Base-by-base conservation (phyloP, 2,329 filamentous ascomycete species). In the Curvularia sp. region DNA sequence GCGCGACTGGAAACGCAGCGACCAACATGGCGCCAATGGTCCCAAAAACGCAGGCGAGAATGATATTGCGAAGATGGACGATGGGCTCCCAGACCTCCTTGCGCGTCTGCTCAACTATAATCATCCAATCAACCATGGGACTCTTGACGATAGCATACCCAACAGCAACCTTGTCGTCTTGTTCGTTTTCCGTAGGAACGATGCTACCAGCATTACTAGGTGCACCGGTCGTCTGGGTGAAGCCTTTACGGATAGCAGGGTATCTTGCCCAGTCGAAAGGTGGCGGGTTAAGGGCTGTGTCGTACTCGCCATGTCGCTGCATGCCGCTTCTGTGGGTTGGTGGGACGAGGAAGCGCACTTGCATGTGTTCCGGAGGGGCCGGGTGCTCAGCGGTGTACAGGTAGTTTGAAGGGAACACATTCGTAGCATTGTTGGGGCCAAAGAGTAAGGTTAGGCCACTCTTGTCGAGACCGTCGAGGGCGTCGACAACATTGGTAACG, bases 41-140 rank as follows among this genome's bases (percentile, higher is more conserved):
- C 1, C 90, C 91, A 73, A 97, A 96, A 0, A 96, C 90, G 60
- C 92, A 96, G 5, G 87, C 91, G 2, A 97, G 78, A 1, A 97
- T 84, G 49, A 97, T 91, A 47, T 89, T 88, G 19, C 91, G 87
- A n/a, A 97, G 81, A 19, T 86, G 87, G 27, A 82, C 78, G 56
- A 97, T 93, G 0, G 93, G 90, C 7, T 82, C 81, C 78, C 90
- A 93, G 0, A 93, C 91, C 76, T 97, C 93, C 21, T 75, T 74
- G 61, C 87, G 86, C 2, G 86, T 81, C 74, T 95, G 89, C 73
- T 97, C 93, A 0, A 97, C 85, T 2, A 96, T 69, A 3, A 97
- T 80, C 5, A 91, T 87, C 93, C 93, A 97, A 69, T 94, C 86
- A 7, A 91, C 91, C 51, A 96, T 78, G 0, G 79, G 73, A 5